Base-by-base conservation (phyloP, 192 early-diverging fungal genomes). In the Rhizophagus prolifer region DNA sequence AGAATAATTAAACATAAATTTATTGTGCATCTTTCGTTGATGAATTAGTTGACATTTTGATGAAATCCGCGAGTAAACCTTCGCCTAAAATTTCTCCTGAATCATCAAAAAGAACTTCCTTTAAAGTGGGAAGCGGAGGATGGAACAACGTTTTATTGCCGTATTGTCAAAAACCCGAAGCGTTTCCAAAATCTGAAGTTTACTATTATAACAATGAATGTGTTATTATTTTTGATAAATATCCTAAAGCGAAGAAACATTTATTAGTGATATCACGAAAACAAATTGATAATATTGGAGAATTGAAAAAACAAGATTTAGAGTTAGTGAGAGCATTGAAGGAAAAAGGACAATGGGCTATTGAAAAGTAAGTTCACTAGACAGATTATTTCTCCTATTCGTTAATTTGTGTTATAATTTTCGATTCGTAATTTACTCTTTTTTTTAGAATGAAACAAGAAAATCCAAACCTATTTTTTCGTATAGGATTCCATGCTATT, bases 401-500 rank as follows among this genome's bases (percentile, higher is more conserved):
- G 26, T 3, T 44, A 34, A 23, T 62, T 50, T 23, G 25, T 9
- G 6, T 7, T 9, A 1, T n/a, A 6, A n/a, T 70, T 38, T 30
- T 41, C 2, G 5, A 19, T 38, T 30, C 26, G 13, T 25, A 30
- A 47, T 59, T 25, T 47, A 26, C 4, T 6, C 38, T 1, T 41
- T 13, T 31, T 44, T 1, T 1, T 36, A 83, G 82, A 14, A 41
- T 81, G 47, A 81, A 78, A 64, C 62, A 44, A 46, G 79, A 70
- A 34, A 79, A 71, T 16, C 77, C 78, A 12, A 28, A 68, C 50
- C 63, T 77, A 8, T 63, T 75, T 21, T 86, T 90, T 76, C 85
- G 84, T 30, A 84, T 83, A 64, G 91, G 91, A 1, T 90, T 92
- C 70, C 91, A 92, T 72, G 81, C 83, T 1, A 50, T 91, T 14